These are phyloP conservation scores for Ustilago trichophora DNA, from an alignment of 1,284 basidiomycete species.

Conservation along the genomic window DNA sequence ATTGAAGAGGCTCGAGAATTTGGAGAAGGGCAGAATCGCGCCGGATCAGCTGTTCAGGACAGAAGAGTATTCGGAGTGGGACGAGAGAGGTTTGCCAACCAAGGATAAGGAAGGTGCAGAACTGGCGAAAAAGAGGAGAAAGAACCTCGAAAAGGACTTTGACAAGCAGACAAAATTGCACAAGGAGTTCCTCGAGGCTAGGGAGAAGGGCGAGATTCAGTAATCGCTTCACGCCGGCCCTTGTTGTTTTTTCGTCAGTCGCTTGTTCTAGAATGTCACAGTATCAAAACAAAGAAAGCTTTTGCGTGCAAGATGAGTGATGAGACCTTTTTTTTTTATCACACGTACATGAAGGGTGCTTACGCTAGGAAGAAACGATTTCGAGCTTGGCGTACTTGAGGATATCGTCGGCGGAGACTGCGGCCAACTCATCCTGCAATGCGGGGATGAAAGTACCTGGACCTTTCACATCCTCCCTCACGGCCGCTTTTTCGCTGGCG, in stretches of 20 bases:
- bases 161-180: conserved; percentile 72
- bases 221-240: not conserved
- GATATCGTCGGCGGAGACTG: conserved; percentile 23
- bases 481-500: conserved; percentile 81
- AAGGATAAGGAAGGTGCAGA: conserved; percentile 85
- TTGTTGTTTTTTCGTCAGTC: too few relatives aligned
- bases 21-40: conserved; percentile 82
- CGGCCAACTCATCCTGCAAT: conserved; percentile 79
- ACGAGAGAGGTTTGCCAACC: conserved; percentile 83
- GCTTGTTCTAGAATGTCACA: too few relatives aligned
- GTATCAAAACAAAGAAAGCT: too few relatives aligned
- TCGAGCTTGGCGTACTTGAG: conserved; percentile 21
- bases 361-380: conserved; percentile 7
- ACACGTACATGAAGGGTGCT: too few relatives aligned
- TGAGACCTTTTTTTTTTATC: too few relatives aligned
- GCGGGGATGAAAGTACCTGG: conserved; percentile 88
- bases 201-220: conserved; percentile 55
- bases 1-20: conserved; percentile 76
- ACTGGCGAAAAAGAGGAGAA: conserved; percentile 81
- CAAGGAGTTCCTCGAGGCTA: conserved; percentile 57
- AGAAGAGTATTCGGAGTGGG: conserved; percentile 76
- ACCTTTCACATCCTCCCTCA: conserved; percentile 77
- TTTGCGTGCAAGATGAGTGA: too few relatives aligned
- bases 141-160: conserved; percentile 84
- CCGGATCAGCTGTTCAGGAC: conserved; percentile 83